Evolutionary conservation across 78 protist species (phyloP).

Genomic region (Protostelium mycophagum): DNA sequence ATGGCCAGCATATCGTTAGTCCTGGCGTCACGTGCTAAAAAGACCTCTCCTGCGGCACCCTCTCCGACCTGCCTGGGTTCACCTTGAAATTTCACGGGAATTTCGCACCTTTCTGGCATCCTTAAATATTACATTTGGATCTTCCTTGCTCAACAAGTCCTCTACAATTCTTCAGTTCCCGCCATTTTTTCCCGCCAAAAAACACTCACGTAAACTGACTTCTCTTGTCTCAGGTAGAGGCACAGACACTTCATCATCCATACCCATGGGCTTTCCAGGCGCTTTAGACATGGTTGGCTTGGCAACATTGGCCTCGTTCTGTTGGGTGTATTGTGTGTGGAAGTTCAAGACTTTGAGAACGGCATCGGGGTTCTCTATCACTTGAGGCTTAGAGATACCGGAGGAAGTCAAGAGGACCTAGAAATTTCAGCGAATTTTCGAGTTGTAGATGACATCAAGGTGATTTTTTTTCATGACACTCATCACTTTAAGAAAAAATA

Average conservation of each 20-base stretch:
- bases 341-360: conserved; percentile 58
- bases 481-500: no score
- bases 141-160: conserved; percentile 55
- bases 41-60: conserved; percentile 69
- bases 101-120: conserved; percentile 42
- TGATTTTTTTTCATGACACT: no score
- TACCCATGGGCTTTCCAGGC: conserved; percentile 9
- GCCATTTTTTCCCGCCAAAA: not conserved
- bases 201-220: conserved; percentile 23
- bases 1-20: conserved; percentile 65
- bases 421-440: not conserved
- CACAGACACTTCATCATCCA: conserved; percentile 7
- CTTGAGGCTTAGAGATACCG: conserved; percentile 58
- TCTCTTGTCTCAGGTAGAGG: conserved; percentile 52
- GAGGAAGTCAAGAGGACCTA: conserved; percentile 22
- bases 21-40: conserved; percentile 37
- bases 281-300: not conserved
- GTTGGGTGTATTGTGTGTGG: conserved; percentile 36
- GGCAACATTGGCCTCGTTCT: conserved; percentile 3
- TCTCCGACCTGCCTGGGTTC: not conserved
- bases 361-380: conserved; percentile 39
- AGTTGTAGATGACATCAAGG: no score
- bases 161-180: not conserved
- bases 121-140: conserved; percentile 52
- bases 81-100: no score